A percentile compares a stretch with the other conserved stretches of the same genome.
phyloP scores from a whole-genome alignment of 208 protist genomes.

The Novymonas esmeraldas region DNA sequence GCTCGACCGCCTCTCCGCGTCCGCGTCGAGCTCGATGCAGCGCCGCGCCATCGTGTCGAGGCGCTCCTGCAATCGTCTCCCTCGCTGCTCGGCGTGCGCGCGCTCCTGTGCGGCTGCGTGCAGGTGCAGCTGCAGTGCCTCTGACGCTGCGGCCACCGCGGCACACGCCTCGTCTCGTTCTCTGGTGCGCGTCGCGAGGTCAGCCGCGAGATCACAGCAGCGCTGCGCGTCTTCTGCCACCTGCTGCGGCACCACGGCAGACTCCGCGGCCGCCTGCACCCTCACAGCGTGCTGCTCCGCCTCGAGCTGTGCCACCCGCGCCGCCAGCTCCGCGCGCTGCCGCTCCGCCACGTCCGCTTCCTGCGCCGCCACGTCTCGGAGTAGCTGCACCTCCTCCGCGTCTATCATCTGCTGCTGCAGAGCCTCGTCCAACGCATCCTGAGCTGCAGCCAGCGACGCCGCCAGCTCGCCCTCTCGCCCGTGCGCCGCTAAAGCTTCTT shows the following conservation, averaged over 20 bases:
- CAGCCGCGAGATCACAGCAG: slow-evolving; percentile 13
- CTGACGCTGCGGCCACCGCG: slow-evolving; percentile 13
- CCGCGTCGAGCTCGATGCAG: neutral
- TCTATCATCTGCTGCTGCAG: neutral
- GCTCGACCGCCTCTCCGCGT: neutral
- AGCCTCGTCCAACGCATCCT: slow-evolving; percentile 1
- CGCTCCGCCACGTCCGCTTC: neutral
- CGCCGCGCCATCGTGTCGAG: neutral
- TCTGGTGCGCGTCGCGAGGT: slow-evolving; percentile 5
- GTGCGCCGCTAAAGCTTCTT: neutral
- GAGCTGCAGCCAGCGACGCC: neutral
- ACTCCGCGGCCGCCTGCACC: neutral
- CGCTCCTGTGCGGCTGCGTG: slow-evolving; percentile 9
- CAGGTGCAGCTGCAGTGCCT: slow-evolving; percentile 31
- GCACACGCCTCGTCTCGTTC: slow-evolving; percentile 28
- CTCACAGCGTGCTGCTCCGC: slow-evolving; percentile 6
- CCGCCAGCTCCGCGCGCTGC: slow-evolving; percentile 9
- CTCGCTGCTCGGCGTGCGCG: slow-evolving; percentile 6
- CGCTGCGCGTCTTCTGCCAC: slow-evolving; percentile 1
- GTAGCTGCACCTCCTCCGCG: slow-evolving; percentile 6
- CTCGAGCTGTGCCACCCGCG: slow-evolving; percentile 4
- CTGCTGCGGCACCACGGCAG: neutral
- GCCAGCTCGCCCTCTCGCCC: neutral
- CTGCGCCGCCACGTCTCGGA: neutral
- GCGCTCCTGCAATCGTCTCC: neutral